Evolutionary conservation across 2,329 filamentous ascomycete species (phyloP), one percentile per base, ranked within the genome.

Genomic region (Penicillium sp.): DNA sequence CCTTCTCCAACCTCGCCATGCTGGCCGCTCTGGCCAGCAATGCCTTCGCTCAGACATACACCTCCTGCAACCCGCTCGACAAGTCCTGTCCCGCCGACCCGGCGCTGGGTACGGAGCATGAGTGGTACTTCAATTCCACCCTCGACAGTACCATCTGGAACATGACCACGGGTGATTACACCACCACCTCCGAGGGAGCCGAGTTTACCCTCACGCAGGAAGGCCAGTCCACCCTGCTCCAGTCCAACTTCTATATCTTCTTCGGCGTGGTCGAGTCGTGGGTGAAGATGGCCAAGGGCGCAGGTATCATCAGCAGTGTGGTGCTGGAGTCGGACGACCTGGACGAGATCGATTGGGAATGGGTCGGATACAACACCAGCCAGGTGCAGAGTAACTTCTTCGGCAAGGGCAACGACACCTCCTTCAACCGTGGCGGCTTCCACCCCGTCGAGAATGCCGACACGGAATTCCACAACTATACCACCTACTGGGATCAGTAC

Each of bases 301-400:
- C 73, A 6, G 90, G 90, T 44, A 84, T 95, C 55, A 81, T 95
- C 60, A 89, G 84, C 63, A 81, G 87, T 54, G 84, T 95, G 63
- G 91, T 95, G 66, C 79, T 92, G 69, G 78, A 93, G 57, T 92
- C 87, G 44, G 86, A 93, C 59, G 85, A 90, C 60, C 78, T 92
- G 12, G 90, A 95, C 66, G 89, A 95, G 71, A 84, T 95, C 35
- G 90, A 95, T 65, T 92, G 88, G 70, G 70, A 72, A 47, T 71
- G 69, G 69, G 57, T 72, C 20, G 72, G 72, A 42, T 66, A 66
- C 43, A 69, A 72, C 53, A 66, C 63, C 23, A 63, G 51, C 33
- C 47, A 57, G 31, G 71, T 73, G 29, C 92, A 97, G 72, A 87
- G 86, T 62, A 97, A 98, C 74, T 98, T 95, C 75, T 98, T 96